A percentile compares a stretch with the other conserved stretches of the same genome.
Conservation (phyloP, 2,329 filamentous ascomycete genomes). For the Penicillium fuscoglaucum region DNA sequence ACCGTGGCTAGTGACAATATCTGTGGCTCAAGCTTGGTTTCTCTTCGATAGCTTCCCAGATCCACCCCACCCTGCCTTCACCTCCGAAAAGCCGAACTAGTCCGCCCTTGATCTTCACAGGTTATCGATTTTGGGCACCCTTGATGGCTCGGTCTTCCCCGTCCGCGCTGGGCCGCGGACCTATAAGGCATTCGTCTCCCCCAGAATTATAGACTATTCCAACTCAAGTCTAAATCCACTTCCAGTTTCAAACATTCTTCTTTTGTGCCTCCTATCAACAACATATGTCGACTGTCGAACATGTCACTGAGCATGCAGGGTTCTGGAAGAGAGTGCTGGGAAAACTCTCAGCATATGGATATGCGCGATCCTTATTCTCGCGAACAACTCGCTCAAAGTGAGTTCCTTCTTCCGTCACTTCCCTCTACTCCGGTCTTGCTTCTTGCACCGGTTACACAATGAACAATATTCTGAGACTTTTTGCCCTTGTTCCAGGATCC, state of each 20-base stretch:
- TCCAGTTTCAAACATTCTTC: neutral
- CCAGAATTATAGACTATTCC: constrained; percentile 6
- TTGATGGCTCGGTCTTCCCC: constrained; percentile 22
- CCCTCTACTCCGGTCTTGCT: neutral
- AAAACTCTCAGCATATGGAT: constrained; percentile 32
- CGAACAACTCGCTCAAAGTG: constrained; percentile 31
- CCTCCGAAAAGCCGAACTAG: constrained; percentile 23
- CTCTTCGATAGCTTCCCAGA: constrained; percentile 21
- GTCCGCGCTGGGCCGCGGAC: constrained; percentile 1
- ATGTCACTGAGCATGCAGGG: constrained; percentile 34
- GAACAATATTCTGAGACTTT: constrained; percentile 65
- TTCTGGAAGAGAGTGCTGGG: constrained; percentile 34
- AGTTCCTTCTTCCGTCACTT: constrained; percentile 11
- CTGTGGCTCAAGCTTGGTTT: constrained; percentile 16
- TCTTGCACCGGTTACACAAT: constrained; percentile 40
- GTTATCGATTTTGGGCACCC: constrained; percentile 22
- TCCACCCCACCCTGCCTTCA: constrained; percentile 19
- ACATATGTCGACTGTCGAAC: constrained; percentile 26
- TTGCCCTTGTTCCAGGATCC: constrained; percentile 24
- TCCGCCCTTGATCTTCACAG: constrained; percentile 31
- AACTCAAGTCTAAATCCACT: constrained; percentile 3
- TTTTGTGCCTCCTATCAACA: neutral
- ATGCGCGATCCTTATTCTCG: constrained; percentile 30
- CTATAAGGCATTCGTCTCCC: constrained; percentile 22
- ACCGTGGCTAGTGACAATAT: constrained; percentile 11